Base-by-base conservation (phyloP, 2,329 filamentous ascomycete genomes). In the Calonectria pseudoturangicola region DNA sequence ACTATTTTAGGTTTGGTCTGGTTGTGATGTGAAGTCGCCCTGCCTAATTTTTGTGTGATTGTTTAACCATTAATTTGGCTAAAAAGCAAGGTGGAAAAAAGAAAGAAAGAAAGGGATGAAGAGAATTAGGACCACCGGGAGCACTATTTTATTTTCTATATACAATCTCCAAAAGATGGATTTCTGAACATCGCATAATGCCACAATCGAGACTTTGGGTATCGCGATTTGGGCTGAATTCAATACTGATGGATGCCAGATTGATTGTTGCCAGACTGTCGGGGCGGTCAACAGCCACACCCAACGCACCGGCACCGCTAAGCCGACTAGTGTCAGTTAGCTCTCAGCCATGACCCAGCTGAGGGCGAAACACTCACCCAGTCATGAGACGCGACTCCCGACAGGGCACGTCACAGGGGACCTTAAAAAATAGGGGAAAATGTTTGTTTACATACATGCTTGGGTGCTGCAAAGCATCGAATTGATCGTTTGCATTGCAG, bases 221-320 rank as follows among this genome's bases (percentile, higher is more conserved):
- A 36, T 36, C 10, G 33, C 5, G n/a, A 48, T 25, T 13, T 48
- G 45, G n/a, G n/a, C 45, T 6, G 18, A 25, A 25, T 48, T 45
- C 45, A n/a, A 48, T 25, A 48, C 9, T n/a, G 10, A 36, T 10
- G n/a, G 18, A 48, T 48, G n/a, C 45, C n/a, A 8, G 9, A 48
- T 48, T 10, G n/a, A n/a, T 48, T 25, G 43, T n/a, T 28, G 6
- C 2, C 21, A 28, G 45, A n/a, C 9, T 12, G 16, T 25, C 8
- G 10, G 45, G 25, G 56, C 58, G 25, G 41, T 47, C 58, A 63
- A 16, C 58, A 63, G 58, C 58, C 58, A 63, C 58, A 63, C 18
- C 58, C 58, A 63, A 43, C 18, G 27, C 58, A 63, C 16, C 41
- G 58, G 58, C 58, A 33, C 41, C 58, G 9, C 58, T 63, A 63